Evolutionary conservation across 495 filamentous ascomycete species (phyloP).

Genomic region (Penicillium antarcticum): DNA sequence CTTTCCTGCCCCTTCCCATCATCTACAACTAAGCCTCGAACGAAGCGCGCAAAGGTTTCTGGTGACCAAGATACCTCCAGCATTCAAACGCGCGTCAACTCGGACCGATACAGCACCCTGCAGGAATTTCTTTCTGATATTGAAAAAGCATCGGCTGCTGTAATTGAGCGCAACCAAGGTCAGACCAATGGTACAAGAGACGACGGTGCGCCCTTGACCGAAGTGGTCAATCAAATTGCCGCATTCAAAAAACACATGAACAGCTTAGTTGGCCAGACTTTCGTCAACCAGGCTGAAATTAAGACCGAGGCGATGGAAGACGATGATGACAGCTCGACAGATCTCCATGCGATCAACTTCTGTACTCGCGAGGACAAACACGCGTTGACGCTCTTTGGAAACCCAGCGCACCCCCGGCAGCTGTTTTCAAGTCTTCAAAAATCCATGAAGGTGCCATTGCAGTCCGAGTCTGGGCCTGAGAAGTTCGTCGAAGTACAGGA

Average conservation of each 20-base stretch:
- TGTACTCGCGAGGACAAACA: slow-evolving; percentile 45
- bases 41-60: slow-evolving; percentile 49
- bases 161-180: slow-evolving; percentile 43
- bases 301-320: slow-evolving; percentile 41
- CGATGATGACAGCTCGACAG: slow-evolving; percentile 26
- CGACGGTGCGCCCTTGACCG: slow-evolving; percentile 34
- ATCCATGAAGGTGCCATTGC: slow-evolving; percentile 33
- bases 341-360: slow-evolving; percentile 21
- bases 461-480: slow-evolving; percentile 36
- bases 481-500: slow-evolving; percentile 46
- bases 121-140: slow-evolving; percentile 50
- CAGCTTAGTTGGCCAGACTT: slow-evolving; percentile 42
- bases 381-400: slow-evolving; percentile 66
- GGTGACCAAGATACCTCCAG: slow-evolving; percentile 36
- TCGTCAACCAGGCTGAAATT: slow-evolving; percentile 33
- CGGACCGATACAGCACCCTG: slow-evolving; percentile 41
- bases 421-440: slow-evolving; percentile 80
- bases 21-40: slow-evolving; percentile 40
- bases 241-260: slow-evolving; percentile 51
- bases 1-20: slow-evolving; percentile 41
- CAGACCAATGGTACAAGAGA: slow-evolving; percentile 26
- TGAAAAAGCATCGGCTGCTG: slow-evolving; percentile 42
- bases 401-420: slow-evolving; percentile 68
- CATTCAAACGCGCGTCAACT: slow-evolving; percentile 38
- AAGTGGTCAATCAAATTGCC: slow-evolving; percentile 39